These are phyloP conservation scores for Graphilbum ipis-grandicollis DNA, from an alignment of 2,329 filamentous ascomycete genomes.

Conservation along the genomic window DNA sequence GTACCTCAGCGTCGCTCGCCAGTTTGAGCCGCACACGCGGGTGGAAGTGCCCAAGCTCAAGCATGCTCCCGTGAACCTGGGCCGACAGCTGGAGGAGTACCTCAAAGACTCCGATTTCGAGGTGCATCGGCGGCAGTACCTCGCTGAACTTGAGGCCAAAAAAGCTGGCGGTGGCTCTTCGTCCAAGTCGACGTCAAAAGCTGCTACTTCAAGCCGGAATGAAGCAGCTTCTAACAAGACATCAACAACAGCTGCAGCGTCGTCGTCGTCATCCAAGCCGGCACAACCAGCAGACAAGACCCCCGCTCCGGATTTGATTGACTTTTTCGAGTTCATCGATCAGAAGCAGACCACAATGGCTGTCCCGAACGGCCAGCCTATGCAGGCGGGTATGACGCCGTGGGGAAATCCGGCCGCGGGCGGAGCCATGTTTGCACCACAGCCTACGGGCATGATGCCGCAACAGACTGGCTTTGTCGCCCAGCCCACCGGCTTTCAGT, in stretches of 20 bases:
- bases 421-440: conserved; percentile 15
- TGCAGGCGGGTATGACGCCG: conserved; percentile 17
- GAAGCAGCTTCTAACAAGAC: conserved; percentile 22
- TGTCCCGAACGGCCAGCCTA: conserved; percentile 13
- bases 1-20: conserved; percentile 71
- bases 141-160: conserved; percentile 67
- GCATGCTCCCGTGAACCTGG: conserved; percentile 85
- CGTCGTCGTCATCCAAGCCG: conserved; percentile 22
- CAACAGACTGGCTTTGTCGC: conserved; percentile 18
- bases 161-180: conserved; percentile 19
- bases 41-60: conserved; percentile 94
- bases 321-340: conserved; percentile 90
- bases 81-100: conserved; percentile 83
- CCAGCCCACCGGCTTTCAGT: conserved; percentile 22
- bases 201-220: conserved; percentile 15
- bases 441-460: conserved; percentile 20
- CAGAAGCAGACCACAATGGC: conserved; percentile 63
- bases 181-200: conserved; percentile 14
- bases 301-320: conserved; percentile 65
- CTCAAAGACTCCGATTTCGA: conserved; percentile 91
- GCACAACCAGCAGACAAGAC: conserved; percentile 33
- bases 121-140: conserved; percentile 75
- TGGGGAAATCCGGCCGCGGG: conserved; percentile 18
- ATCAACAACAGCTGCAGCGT: no score
- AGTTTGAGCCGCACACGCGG: conserved; percentile 81